Percentiles rank a stretch among this genome's conserved stretches.
Conservation (phyloP, 805 yeast species). For the Debaryomyces hansenii region DNA sequence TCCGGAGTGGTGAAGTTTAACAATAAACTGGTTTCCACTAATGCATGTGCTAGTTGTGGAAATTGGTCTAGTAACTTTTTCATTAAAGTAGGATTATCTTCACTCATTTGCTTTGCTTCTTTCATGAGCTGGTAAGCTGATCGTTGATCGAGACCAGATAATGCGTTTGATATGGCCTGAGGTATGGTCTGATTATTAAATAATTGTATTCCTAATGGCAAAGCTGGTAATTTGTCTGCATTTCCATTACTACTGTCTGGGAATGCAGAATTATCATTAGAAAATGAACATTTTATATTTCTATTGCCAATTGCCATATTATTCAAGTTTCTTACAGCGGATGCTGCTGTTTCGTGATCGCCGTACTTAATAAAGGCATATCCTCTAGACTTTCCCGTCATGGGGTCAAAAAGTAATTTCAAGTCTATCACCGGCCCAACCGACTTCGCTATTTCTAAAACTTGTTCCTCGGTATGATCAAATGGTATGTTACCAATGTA, state of each 20-base stretch:
- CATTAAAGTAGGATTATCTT: conserved; percentile 57
- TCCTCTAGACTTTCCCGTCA: conserved; percentile 89
- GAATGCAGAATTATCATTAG: conserved; percentile 43
- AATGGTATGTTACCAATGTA: conserved; percentile 88
- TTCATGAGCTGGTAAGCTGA: conserved; percentile 49
- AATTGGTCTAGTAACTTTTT: conserved; percentile 59
- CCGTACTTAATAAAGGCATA: conserved; percentile 83
- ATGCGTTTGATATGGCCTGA: conserved; percentile 45
- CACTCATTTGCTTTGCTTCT: conserved; percentile 62
- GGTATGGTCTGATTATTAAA: conserved; percentile 40
- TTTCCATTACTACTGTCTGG: conserved; percentile 16
- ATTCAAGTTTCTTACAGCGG: conserved; percentile 87
- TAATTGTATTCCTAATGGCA: conserved; percentile 43
- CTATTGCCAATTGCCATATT: conserved; percentile 67
- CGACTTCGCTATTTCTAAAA: conserved; percentile 77
- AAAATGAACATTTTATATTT: conserved; percentile 70
- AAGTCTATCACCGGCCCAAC: conserved; percentile 84
- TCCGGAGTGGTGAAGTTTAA: conserved; percentile 36
- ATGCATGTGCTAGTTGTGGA: conserved; percentile 82
- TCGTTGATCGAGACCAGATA: conserved; percentile 47
- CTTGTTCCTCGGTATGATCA: conserved; percentile 92
- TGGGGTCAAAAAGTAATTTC: conserved; percentile 79
- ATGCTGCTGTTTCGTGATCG: conserved; percentile 82
- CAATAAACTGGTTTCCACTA: conserved; percentile 65
- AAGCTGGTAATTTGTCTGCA: conserved; percentile 32